These are phyloP conservation scores for Amanita muscaria DNA, from an alignment of 768 basidiomycete genomes.

Conservation along the genomic window DNA sequence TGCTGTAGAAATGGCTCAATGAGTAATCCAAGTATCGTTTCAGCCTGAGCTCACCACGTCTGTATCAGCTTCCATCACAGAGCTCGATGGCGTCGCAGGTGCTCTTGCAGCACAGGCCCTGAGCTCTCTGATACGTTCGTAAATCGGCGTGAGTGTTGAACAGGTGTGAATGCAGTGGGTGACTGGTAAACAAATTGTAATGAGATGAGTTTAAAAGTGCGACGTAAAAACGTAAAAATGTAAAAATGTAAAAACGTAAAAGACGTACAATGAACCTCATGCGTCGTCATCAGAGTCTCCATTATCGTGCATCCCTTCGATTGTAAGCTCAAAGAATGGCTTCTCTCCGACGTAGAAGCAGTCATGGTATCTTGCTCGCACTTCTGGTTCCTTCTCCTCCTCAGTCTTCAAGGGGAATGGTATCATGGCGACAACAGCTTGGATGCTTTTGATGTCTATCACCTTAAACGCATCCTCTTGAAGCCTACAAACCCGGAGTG, in stretches of 20 bases:
- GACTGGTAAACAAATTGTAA: too few relatives aligned
- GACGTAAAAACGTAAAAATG: too few relatives aligned
- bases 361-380: neutral
- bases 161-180: too few relatives aligned
- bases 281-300: too few relatives aligned
- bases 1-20: neutral
- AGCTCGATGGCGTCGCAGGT: neutral
- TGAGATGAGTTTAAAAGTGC: too few relatives aligned
- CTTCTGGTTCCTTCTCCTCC: neutral
- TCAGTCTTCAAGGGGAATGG: slow-evolving; percentile 1
- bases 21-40: neutral
- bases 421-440: slow-evolving; percentile 8
- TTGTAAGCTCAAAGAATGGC: neutral
- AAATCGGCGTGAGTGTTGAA: neutral
- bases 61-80: neutral
- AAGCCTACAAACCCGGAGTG: neutral
- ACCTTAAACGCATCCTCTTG: neutral
- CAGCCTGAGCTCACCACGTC: neutral
- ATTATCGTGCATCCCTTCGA: too few relatives aligned
- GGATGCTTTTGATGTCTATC: neutral
- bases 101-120: neutral
- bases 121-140: slow-evolving; percentile 1
- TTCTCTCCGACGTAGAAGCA: slow-evolving; percentile 2
- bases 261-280: too few relatives aligned
- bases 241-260: too few relatives aligned